These are phyloP conservation scores for Serendipita sp. DNA, from an alignment of 768 basidiomycete species.

Conservation along the genomic window DNA sequence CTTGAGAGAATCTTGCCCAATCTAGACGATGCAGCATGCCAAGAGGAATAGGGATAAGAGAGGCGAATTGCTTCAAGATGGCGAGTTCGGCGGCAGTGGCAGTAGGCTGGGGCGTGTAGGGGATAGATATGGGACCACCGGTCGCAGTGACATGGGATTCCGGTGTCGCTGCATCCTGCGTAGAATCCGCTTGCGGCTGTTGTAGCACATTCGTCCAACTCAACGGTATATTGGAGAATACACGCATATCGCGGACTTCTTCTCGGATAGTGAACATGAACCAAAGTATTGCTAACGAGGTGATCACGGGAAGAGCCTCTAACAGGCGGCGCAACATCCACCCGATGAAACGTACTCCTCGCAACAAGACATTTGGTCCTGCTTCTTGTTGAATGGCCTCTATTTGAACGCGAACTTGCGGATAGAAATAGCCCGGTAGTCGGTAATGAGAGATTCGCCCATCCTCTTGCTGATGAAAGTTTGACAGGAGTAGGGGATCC, in stretches of 20 bases:
- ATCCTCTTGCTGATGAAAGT: constrained; percentile 1
- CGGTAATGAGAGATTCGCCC: not conserved
- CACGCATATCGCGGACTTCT: not conserved
- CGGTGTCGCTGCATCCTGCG: not conserved
- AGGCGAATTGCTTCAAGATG: not conserved
- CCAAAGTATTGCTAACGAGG: not conserved
- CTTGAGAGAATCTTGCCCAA: not conserved
- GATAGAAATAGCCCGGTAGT: not conserved
- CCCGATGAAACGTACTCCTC: not conserved
- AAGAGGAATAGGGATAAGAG: not conserved
- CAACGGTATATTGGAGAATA: not conserved
- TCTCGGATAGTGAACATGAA: not conserved
- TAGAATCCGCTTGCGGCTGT: not conserved
- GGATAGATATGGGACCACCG: not conserved
- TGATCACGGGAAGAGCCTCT: not conserved
- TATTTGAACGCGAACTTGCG: not conserved
- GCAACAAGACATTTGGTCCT: not conserved
- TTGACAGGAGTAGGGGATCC: not conserved
- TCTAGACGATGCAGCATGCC: not conserved
- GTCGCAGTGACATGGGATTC: not conserved
- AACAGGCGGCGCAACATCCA: not conserved
- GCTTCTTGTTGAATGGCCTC: not conserved
- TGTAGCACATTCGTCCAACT: not conserved
- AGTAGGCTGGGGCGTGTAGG: not conserved
- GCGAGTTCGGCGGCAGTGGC: not conserved